Conservation (phyloP, 768 basidiomycete species). For the Gymnopilus junonius region DNA sequence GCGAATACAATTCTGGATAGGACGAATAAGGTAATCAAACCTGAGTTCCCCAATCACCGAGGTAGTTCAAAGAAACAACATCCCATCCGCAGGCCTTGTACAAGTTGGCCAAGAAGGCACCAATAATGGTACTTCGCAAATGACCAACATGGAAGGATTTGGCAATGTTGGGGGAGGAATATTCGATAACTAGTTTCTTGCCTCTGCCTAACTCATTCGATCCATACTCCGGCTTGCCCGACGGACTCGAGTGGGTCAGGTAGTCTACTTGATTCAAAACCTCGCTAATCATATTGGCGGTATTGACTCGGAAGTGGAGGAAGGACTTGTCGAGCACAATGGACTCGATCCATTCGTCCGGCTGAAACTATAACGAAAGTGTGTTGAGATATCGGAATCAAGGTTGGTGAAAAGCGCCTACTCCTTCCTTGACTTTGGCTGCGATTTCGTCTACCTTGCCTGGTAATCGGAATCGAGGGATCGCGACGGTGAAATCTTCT, state of each 20-base stretch:
- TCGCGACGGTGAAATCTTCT: slow-evolving; percentile 89
- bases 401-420: slow-evolving; percentile 40
- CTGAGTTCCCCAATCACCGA: slow-evolving; percentile 99
- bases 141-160: slow-evolving; percentile 99
- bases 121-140: slow-evolving; percentile 96
- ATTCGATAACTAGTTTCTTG: slow-evolving; percentile 88
- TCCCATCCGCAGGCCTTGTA: slow-evolving; percentile 95
- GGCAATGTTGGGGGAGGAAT: slow-evolving; percentile 96
- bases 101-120: slow-evolving; percentile 89
- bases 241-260: slow-evolving; percentile 66
- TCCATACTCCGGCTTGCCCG: slow-evolving; percentile 77
- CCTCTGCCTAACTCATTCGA: slow-evolving; percentile 76
- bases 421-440: slow-evolving; percentile 71
- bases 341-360: slow-evolving; percentile 78
- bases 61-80: slow-evolving; percentile 89
- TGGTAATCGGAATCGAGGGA: slow-evolving; percentile 88
- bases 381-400: neutral
- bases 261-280: slow-evolving; percentile 76
- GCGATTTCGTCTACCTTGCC: slow-evolving; percentile 84
- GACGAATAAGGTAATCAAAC: slow-evolving; percentile 42
- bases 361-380: slow-evolving; percentile 65
- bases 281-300: slow-evolving; percentile 61
- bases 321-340: slow-evolving; percentile 77
- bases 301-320: slow-evolving; percentile 80
- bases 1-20: neutral